Conservation (phyloP, 345 rosid genomes). For the Gossypium herbaceum region DNA sequence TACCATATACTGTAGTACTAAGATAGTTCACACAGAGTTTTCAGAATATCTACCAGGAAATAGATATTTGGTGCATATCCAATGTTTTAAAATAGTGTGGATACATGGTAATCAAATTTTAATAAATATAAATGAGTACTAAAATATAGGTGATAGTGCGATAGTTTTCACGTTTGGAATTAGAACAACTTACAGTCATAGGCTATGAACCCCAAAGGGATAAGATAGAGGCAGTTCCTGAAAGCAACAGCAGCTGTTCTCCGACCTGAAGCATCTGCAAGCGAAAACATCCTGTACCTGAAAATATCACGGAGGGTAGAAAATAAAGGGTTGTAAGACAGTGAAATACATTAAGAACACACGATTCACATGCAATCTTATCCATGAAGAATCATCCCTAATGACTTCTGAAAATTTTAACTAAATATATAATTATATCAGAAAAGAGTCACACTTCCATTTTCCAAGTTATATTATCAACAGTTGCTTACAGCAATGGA, state of each 20-base stretch:
- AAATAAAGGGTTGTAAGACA: background rate
- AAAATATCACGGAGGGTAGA: background rate
- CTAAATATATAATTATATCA: background rate
- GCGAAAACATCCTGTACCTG: conserved; percentile 38
- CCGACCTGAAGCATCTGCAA: conserved; percentile 75
- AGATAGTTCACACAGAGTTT: background rate
- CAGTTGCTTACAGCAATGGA: background rate
- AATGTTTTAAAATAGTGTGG: background rate
- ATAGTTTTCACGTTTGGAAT: background rate
- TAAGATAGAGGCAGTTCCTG: conserved; percentile 83
- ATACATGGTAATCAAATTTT: background rate
- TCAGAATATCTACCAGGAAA: background rate
- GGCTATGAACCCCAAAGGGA: conserved; percentile 79
- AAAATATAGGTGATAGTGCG: background rate
- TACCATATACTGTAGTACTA: background rate
- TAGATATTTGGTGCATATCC: background rate
- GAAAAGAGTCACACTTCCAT: background rate
- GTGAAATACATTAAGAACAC: background rate
- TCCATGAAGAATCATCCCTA: conserved; percentile 1
- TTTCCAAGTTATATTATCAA: background rate
- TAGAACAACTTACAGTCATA: conserved; percentile 67
- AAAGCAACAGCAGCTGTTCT: conserved; percentile 76
- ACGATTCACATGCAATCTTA: background rate
- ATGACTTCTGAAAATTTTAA: background rate
- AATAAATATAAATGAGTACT: background rate